phyloP scores from a whole-genome alignment of 192 early-diverging fungal species.

The Irineochytrium annulatum region DNA sequence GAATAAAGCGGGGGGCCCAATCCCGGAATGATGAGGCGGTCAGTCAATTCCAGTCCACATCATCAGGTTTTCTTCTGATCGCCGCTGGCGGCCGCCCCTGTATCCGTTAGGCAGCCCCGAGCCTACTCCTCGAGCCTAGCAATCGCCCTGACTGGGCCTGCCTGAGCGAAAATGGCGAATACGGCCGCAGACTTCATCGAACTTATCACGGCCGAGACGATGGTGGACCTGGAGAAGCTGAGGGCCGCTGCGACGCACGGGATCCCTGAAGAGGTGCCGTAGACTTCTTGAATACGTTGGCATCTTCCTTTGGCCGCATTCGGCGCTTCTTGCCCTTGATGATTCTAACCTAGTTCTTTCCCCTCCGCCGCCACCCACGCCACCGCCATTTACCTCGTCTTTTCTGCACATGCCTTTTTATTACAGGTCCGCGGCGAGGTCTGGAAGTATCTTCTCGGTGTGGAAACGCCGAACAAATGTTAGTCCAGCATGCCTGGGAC shows the following conservation, averaged over 20 bases:
- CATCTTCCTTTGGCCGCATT: not conserved
- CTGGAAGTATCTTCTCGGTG: constrained; percentile 84
- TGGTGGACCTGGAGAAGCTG: constrained; percentile 78
- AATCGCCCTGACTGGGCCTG: too few relatives aligned
- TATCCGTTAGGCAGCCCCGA: too few relatives aligned
- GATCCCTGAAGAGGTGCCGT: constrained; percentile 70
- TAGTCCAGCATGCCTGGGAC: constrained; percentile 20
- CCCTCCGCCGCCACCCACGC: not conserved
- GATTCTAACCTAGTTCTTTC: not conserved
- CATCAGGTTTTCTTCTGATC: too few relatives aligned
- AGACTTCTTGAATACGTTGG: not conserved
- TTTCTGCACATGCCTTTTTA: not conserved
- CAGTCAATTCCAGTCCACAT: too few relatives aligned
- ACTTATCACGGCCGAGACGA: constrained; percentile 72
- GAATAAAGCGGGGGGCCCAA: too few relatives aligned
- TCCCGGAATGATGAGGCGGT: too few relatives aligned
- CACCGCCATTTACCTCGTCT: not conserved
- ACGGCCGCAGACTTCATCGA: constrained; percentile 4
- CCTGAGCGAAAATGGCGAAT: not conserved
- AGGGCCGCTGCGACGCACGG: constrained; percentile 72
- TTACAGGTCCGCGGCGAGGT: constrained; percentile 55
- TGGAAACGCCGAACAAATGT: constrained; percentile 77
- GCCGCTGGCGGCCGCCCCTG: too few relatives aligned
- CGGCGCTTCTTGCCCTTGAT: not conserved
- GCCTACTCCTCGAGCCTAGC: too few relatives aligned